phyloP scores from a whole-genome alignment of 768 basidiomycete species.

The Hygrophorus russula region DNA sequence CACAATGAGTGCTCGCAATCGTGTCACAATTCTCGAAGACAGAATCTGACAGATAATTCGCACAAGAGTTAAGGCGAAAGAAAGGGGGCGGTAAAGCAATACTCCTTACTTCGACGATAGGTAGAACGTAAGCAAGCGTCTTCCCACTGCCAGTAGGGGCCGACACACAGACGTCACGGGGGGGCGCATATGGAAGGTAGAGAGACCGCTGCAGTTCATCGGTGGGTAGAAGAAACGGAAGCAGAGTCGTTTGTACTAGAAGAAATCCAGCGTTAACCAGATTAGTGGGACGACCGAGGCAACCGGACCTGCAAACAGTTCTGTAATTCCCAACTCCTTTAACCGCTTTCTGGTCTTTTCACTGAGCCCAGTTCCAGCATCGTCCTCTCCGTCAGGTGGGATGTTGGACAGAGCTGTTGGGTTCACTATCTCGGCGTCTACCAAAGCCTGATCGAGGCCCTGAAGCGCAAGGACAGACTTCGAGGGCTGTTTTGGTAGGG shows the following conservation, averaged over 20 bases:
- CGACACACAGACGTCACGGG: conserved; percentile 82
- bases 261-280: neutral
- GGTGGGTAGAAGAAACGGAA: conserved; percentile 66
- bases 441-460: conserved; percentile 64
- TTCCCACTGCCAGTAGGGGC: conserved; percentile 98
- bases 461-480: conserved; percentile 63
- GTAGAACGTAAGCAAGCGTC: conserved; percentile 91
- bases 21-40: conserved; percentile 63
- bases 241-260: conserved; percentile 77
- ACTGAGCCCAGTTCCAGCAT: conserved; percentile 40
- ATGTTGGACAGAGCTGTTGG: conserved; percentile 39
- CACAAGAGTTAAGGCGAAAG: neutral
- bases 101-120: conserved; percentile 68
- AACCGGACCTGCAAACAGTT: neutral
- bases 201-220: conserved; percentile 30
- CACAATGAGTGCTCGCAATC: conserved; percentile 79
- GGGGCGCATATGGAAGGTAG: conserved; percentile 55
- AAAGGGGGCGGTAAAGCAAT: neutral
- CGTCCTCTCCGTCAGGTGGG: conserved; percentile 22
- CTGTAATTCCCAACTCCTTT: conserved; percentile 58
- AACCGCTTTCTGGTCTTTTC: conserved; percentile 52
- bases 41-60: conserved; percentile 40
- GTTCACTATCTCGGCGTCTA: conserved; percentile 60
- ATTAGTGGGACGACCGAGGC: neutral
- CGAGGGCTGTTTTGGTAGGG: conserved; percentile 56